Percentiles rank a stretch among this genome's conserved stretches.
phyloP scores from a whole-genome alignment of 2,329 filamentous ascomycete species.

The Cladosporium colombiae region DNA sequence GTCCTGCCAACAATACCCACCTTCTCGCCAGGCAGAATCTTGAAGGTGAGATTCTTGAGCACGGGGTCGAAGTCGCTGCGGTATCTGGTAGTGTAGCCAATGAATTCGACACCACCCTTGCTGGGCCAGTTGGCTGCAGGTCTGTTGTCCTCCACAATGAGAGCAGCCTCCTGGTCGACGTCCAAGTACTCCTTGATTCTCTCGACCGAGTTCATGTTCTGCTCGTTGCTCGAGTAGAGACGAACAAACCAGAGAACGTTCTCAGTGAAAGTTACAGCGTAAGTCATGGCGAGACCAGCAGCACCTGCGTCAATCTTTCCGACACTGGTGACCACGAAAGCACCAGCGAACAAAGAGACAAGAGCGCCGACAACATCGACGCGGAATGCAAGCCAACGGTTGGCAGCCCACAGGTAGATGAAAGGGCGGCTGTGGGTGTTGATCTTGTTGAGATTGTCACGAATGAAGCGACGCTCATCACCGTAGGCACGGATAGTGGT shows the following conservation, averaged over 20 bases:
- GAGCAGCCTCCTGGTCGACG: constrained; percentile 85
- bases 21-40: constrained; percentile 82
- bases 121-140: constrained; percentile 82
- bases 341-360: constrained; percentile 89
- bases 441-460: constrained; percentile 84
- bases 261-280: constrained; percentile 95
- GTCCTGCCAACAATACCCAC: constrained; percentile 95
- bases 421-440: constrained; percentile 92
- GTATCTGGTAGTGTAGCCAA: constrained; percentile 86
- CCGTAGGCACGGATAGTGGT: constrained; percentile 97
- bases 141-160: constrained; percentile 74
- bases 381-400: constrained; percentile 92
- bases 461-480: constrained; percentile 87
- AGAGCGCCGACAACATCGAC: constrained; percentile 88
- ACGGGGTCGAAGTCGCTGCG: constrained; percentile 84
- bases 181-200: constrained; percentile 96
- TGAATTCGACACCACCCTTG: constrained; percentile 82
- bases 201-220: constrained; percentile 99
- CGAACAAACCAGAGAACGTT: constrained; percentile 96
- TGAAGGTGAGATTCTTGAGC: constrained; percentile 79
- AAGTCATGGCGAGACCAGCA: constrained; percentile 90
- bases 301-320: constrained; percentile 85
- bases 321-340: constrained; percentile 83
- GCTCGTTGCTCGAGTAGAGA: constrained; percentile 91
- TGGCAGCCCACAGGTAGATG: constrained; percentile 94